phyloP scores from a whole-genome alignment of 2,329 filamentous ascomycete species.

The Xylariaceae sp. region DNA sequence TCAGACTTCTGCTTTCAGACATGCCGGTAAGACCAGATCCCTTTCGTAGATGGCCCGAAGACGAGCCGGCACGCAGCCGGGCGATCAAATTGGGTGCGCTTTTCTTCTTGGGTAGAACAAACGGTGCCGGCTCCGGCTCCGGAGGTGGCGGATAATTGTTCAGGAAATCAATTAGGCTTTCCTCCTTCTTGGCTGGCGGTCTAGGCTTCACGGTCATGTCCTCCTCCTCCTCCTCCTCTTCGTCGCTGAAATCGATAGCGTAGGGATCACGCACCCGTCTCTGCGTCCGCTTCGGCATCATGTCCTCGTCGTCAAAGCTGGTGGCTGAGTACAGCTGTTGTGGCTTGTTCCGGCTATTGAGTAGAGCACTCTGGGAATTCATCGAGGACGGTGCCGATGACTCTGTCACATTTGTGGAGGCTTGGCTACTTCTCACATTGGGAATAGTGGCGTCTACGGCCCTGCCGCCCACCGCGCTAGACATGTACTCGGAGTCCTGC shows the following conservation, averaged over 20 bases:
- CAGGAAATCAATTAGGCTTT: conserved; percentile 72
- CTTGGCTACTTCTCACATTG: conserved; percentile 54
- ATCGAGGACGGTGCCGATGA: conserved; percentile 62
- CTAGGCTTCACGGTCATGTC: conserved; percentile 43
- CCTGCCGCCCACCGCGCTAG: conserved; percentile 50
- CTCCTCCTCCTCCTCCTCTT: conserved; percentile 57
- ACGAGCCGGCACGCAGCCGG: conserved; percentile 45
- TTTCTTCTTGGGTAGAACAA: conserved; percentile 57
- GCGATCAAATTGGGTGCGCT: conserved; percentile 62
- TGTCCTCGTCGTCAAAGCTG: conserved; percentile 49
- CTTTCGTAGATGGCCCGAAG: conserved; percentile 26
- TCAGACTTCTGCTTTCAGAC: conserved; percentile 37
- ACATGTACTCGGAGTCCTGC: conserved; percentile 79
- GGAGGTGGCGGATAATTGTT: conserved; percentile 66
- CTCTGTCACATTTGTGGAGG: conserved; percentile 57
- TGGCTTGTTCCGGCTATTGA: conserved; percentile 43
- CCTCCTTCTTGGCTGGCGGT: conserved; percentile 49
- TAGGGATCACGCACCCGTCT: conserved; percentile 84
- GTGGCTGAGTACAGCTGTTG: conserved; percentile 30
- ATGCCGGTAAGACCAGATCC: conserved; percentile 19
- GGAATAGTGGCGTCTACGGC: conserved; percentile 58
- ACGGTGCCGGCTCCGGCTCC: conserved; percentile 40
- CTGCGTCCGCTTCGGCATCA: conserved; percentile 70
- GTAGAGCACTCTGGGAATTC: conserved; percentile 72
- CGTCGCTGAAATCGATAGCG: conserved; percentile 79